Conservation (phyloP, 2,329 filamentous ascomycete species). For the Botrytis elliptica region DNA sequence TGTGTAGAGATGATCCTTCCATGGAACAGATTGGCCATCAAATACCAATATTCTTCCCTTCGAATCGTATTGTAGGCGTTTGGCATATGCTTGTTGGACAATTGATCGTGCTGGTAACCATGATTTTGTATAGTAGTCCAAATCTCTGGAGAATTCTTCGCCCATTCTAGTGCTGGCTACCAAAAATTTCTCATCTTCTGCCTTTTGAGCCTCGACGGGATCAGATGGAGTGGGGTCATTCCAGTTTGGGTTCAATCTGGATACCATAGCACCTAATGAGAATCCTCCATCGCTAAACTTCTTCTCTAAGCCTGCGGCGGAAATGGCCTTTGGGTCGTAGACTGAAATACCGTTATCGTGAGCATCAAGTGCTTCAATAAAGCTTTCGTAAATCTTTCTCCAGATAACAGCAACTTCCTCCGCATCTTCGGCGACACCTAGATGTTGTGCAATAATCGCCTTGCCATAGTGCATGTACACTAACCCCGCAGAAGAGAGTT, state of each 20-base stretch:
- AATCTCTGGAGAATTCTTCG: slow-evolving; percentile 78
- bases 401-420: slow-evolving; percentile 73
- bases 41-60: slow-evolving; percentile 81
- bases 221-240: slow-evolving; percentile 62
- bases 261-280: slow-evolving; percentile 79
- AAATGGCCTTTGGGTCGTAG: slow-evolving; percentile 71
- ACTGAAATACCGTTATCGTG: slow-evolving; percentile 93
- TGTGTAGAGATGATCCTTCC: slow-evolving; percentile 94
- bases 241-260: slow-evolving; percentile 75
- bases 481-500: slow-evolving; percentile 89
- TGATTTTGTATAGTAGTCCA: slow-evolving; percentile 69
- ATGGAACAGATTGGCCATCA: slow-evolving; percentile 74
- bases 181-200: slow-evolving; percentile 79
- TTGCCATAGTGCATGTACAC: slow-evolving; percentile 96
- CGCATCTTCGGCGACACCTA: slow-evolving; percentile 59
- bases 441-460: slow-evolving; percentile 70
- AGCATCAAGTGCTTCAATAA: slow-evolving; percentile 93
- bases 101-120: slow-evolving; percentile 87
- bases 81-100: slow-evolving; percentile 72
- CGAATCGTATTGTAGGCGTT: slow-evolving; percentile 65
- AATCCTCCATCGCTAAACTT: slow-evolving; percentile 82
- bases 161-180: slow-evolving; percentile 80
- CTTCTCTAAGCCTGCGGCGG: slow-evolving; percentile 72
- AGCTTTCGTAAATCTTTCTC: slow-evolving; percentile 86
- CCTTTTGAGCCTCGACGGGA: slow-evolving; percentile 60